Base-by-base conservation (phyloP, 371 early-diverging fungal genomes). In the Saksenaea oblongispora region DNA sequence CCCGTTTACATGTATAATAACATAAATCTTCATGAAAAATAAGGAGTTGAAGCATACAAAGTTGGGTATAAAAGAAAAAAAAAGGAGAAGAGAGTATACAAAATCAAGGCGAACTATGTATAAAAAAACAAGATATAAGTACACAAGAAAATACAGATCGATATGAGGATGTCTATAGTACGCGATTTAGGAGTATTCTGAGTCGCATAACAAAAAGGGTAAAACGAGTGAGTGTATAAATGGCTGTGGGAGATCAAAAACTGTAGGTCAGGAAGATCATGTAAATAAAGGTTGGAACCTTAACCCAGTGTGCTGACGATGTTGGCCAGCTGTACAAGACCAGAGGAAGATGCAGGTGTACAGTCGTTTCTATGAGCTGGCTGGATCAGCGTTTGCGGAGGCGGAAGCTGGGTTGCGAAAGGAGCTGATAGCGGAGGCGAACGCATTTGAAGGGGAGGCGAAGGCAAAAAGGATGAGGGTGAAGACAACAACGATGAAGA, bases 261-360 rank as follows among this genome's bases (percentile, higher is more conserved):
- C 4, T 2, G 31, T 31, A 31, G 31, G 31, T 4, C 4, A 31
- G 31, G 4, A 31, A 7, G 31, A 7, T 7, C 31, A 31, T 2
- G 31, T 31, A 63, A 28, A 34, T 39, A 11, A 35, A 0, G 35
- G 41, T 5, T 36, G 3, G 22, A 18, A 10, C 14, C 59, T 74
- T 67, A 78, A 53, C 78, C 78, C 64, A 78, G 72, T 28, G 72
- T 72, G 34, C 72, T 74, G 59, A 78, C 75, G 64, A 76, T 69
- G 22, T 70, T 67, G 22, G 77, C 75, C 41, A 74, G 66, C 37
- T 74, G 64, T 54, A 74, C 64, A 47, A 72, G 64, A 34, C 60
- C 69, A 8, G 75, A 70, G 10, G 51, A 47, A 18, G 51, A 22
- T 47, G 24, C 51, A 9, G 22, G 51, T 17, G 27, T 7, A 11